A percentile compares a stretch with the other conserved stretches of the same genome.
Evolutionary conservation across 257 asterid genomes (phyloP).

Genomic region (Nemophila menziesii): DNA sequence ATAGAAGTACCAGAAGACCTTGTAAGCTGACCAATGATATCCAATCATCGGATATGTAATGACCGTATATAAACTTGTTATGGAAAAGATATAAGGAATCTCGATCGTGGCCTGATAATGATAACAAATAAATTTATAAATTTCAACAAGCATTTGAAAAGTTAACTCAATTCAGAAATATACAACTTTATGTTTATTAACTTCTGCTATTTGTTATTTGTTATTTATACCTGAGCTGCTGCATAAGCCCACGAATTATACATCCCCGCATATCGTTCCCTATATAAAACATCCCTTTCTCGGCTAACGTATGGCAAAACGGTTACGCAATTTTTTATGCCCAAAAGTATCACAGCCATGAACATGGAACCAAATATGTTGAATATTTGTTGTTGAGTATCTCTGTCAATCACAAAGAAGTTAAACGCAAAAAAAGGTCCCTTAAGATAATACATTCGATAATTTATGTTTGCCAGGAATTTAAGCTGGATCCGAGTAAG

Average conservation of each 20-base stretch:
- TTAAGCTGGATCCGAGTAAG: not conserved
- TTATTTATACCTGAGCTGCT: slow-evolving; percentile 34
- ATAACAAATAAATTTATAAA: no score
- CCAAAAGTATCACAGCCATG: slow-evolving; percentile 27
- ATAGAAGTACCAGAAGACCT: slow-evolving; percentile 33
- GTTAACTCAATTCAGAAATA: not conserved
- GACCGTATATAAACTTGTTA: slow-evolving; percentile 19
- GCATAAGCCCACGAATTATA: slow-evolving; percentile 39
- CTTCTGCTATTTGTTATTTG: not conserved
- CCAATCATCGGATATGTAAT: slow-evolving; percentile 48
- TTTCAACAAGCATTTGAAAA: no score
- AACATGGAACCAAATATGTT: slow-evolving; percentile 33
- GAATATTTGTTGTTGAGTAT: slow-evolving; percentile 32
- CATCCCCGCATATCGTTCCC: slow-evolving; percentile 44
- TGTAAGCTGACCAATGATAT: slow-evolving; percentile 26
- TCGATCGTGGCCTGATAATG: slow-evolving; percentile 28
- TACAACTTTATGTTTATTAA: not conserved
- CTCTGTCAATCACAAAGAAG: slow-evolving; percentile 16
- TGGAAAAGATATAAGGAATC: slow-evolving; percentile 33
- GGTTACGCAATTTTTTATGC: slow-evolving; percentile 32
- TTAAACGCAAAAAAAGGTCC: not conserved
- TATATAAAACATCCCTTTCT: slow-evolving; percentile 32
- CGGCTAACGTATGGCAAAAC: slow-evolving; percentile 29
- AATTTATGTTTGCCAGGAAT: not conserved
- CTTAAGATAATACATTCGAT: not conserved